Evolutionary conservation across 192 early-diverging fungal genomes (phyloP).

Genomic region (Umbelopsis ramanniana): DNA sequence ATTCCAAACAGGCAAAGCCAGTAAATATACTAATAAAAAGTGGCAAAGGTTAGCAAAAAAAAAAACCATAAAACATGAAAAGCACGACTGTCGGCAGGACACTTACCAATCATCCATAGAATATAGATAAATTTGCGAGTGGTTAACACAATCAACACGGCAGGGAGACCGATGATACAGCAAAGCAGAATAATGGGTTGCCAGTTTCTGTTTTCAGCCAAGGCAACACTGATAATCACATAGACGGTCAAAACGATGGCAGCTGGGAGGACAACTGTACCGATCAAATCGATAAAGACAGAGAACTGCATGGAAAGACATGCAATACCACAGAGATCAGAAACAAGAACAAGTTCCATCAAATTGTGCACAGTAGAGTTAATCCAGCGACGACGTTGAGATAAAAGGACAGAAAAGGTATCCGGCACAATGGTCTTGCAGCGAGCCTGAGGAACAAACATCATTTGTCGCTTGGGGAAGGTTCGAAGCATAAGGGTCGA

Average conservation of each 20-base stretch:
- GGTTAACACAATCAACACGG: slow-evolving; percentile 87
- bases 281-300: slow-evolving; percentile 73
- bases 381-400: slow-evolving; percentile 94
- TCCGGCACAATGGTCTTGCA: slow-evolving; percentile 90
- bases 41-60: neutral
- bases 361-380: slow-evolving; percentile 95
- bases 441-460: slow-evolving; percentile 82
- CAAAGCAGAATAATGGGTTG: slow-evolving; percentile 73
- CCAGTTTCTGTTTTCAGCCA: slow-evolving; percentile 36
- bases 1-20: slow-evolving; percentile 93
- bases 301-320: slow-evolving; percentile 90
- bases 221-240: slow-evolving; percentile 56
- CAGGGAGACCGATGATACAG: slow-evolving; percentile 86
- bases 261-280: slow-evolving; percentile 74
- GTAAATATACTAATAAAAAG: slow-evolving; percentile 66
- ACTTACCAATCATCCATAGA: slow-evolving; percentile 80
- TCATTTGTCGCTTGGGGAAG: slow-evolving; percentile 85
- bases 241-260: slow-evolving; percentile 56
- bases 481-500: slow-evolving; percentile 86
- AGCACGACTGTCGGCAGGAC: slow-evolving; percentile 44
- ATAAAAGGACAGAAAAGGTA: slow-evolving; percentile 79
- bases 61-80: slow-evolving; percentile 22
- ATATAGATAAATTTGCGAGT: slow-evolving; percentile 84
- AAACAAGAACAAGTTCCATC: slow-evolving; percentile 83
- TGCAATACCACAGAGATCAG: slow-evolving; percentile 88